Conservation (phyloP, 345 rosid species). For the Moricandia arvensis region DNA sequence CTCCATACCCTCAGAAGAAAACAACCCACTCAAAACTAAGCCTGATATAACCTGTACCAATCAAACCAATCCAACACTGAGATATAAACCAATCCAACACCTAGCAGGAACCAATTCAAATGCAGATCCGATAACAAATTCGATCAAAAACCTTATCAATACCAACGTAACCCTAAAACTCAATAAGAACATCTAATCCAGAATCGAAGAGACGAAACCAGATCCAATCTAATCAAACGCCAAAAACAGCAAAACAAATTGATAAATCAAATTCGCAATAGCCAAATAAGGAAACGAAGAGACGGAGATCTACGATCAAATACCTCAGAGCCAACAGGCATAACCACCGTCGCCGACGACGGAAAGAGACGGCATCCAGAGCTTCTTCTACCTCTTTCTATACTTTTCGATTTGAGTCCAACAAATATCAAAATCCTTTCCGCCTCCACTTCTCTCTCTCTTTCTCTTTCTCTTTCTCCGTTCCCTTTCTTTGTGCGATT, state of each 20-base stretch:
- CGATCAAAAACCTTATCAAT: not conserved
- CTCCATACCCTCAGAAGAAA: conserved; percentile 63
- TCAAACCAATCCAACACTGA: not conserved
- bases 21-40: conserved; percentile 46
- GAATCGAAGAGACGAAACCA: not conserved
- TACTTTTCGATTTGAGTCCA: not conserved
- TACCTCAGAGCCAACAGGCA: not conserved
- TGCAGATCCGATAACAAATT: not conserved
- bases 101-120: not conserved
- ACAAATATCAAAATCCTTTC: not conserved
- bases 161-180: conserved; percentile 6
- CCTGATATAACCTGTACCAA: conserved; percentile 52
- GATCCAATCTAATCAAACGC: conserved; percentile 42
- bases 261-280: conserved; percentile 6
- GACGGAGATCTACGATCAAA: not conserved
- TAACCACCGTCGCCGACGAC: not conserved
- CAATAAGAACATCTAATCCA: conserved; percentile 5
- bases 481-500: conserved; percentile 14
- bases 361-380: not conserved
- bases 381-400: not conserved
- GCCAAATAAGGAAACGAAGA: not conserved
- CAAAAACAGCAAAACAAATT: not conserved
- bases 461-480: not conserved
- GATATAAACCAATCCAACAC: not conserved
- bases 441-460: not conserved